Conservation (phyloP, 768 basidiomycete genomes). For the Naganishia antarctica region DNA sequence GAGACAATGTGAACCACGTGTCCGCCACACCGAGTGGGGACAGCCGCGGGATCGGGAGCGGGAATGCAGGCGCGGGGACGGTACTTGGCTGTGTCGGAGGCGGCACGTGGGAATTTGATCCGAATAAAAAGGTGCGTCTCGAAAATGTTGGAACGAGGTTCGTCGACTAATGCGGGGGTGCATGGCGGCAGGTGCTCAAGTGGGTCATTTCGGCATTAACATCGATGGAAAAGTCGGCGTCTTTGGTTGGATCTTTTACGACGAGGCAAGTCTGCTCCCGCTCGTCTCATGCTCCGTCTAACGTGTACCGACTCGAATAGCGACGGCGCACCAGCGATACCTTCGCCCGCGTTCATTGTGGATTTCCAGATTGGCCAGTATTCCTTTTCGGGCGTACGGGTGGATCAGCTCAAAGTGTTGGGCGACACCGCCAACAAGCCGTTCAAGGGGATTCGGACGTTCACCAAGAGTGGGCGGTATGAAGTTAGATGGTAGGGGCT, state of each 20-base stretch:
- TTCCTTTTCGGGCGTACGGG: slow-evolving; percentile 73
- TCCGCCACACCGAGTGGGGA: slow-evolving; percentile 61
- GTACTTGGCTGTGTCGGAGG: slow-evolving; percentile 48
- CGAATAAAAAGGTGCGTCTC: slow-evolving; percentile 57
- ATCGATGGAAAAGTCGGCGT: slow-evolving; percentile 62
- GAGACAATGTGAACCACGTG: slow-evolving; percentile 65
- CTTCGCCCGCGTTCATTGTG: slow-evolving; percentile 69
- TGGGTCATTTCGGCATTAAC: slow-evolving; percentile 72
- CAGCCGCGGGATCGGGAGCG: slow-evolving; percentile 23
- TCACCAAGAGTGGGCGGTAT: slow-evolving; percentile 59
- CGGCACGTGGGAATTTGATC: slow-evolving; percentile 77
- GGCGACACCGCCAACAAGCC: slow-evolving; percentile 79
- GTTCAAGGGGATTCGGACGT: slow-evolving; percentile 80
- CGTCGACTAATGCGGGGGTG: too few relatives aligned
- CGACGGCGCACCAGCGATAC: slow-evolving; percentile 55
- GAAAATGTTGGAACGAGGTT: background rate
- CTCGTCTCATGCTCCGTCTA: slow-evolving; percentile 2
- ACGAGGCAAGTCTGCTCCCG: slow-evolving; percentile 55
- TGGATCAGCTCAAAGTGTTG: slow-evolving; percentile 72
- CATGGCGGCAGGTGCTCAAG: slow-evolving; percentile 65
- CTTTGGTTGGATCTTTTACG: slow-evolving; percentile 70
- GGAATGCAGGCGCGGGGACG: slow-evolving; percentile 23
- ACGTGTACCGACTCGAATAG: slow-evolving; percentile 36
- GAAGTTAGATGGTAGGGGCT: slow-evolving; percentile 60
- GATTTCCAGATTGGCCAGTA: slow-evolving; percentile 66